Evolutionary conservation across 768 basidiomycete genomes (phyloP).

Genomic region (Mrakia blollopis): DNA sequence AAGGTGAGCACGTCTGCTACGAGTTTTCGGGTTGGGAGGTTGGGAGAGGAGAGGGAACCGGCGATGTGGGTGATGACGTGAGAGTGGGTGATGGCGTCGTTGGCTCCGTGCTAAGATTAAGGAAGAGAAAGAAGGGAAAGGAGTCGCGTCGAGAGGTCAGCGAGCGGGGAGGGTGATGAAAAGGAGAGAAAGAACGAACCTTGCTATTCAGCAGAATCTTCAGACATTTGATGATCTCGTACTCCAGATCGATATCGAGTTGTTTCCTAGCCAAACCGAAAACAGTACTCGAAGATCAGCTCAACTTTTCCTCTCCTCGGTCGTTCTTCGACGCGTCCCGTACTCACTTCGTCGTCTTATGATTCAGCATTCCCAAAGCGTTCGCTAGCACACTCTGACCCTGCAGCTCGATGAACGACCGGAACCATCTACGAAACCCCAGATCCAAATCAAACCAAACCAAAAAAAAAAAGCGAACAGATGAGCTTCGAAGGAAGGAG

Average conservation of each 20-base stretch:
- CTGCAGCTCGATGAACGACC: constrained; percentile 64
- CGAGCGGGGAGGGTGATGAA: background rate
- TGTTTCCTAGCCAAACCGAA: constrained; percentile 50
- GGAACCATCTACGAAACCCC: constrained; percentile 64
- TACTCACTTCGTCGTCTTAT: constrained; percentile 50
- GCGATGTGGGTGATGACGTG: constrained; percentile 72
- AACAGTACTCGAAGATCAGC: background rate
- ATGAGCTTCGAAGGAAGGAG: constrained; percentile 1
- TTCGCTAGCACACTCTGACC: constrained; percentile 83
- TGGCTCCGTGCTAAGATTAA: constrained; percentile 55
- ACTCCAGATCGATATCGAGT: constrained; percentile 66
- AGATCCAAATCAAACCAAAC: no score
- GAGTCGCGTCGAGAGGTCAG: background rate
- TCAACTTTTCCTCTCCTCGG: background rate
- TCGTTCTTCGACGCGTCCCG: background rate
- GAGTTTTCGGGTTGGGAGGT: constrained; percentile 69
- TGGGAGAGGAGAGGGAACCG: constrained; percentile 73
- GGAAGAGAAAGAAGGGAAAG: background rate
- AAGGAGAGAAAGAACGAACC: constrained; percentile 29
- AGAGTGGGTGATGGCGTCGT: constrained; percentile 68
- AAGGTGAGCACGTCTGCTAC: constrained; percentile 74
- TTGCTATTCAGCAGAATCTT: constrained; percentile 69
- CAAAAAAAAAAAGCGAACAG: constrained; percentile 28
- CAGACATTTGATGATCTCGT: constrained; percentile 83
- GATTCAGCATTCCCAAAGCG: constrained; percentile 67